These are phyloP conservation scores for Coemansia reversa DNA, from an alignment of 192 early-diverging fungal genomes.

Conservation along the genomic window DNA sequence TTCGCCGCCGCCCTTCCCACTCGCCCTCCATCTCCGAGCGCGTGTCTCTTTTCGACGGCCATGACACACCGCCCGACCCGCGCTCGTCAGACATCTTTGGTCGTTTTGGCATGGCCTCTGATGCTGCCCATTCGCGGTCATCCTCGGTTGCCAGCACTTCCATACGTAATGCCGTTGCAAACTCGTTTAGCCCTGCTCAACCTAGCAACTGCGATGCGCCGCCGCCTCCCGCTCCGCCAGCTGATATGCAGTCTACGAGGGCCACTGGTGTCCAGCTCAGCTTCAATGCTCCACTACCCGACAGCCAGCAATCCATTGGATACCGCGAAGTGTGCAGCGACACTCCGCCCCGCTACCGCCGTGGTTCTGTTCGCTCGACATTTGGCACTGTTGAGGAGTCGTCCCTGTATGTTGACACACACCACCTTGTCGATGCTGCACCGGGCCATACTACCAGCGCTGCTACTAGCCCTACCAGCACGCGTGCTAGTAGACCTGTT, in stretches of 20 bases:
- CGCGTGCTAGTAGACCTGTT: slow-evolving; percentile 1
- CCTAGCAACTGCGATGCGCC: slow-evolving; percentile 15
- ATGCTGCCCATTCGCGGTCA: slow-evolving; percentile 36
- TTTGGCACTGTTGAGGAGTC: slow-evolving; percentile 17
- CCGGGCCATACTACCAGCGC: slow-evolving; percentile 15
- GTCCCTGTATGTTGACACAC: slow-evolving; percentile 11
- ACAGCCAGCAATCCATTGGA: neutral
- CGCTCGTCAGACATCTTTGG: slow-evolving; percentile 39
- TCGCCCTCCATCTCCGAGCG: slow-evolving; percentile 51
- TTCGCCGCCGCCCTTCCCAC: slow-evolving; percentile 43
- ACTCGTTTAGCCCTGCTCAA: slow-evolving; percentile 7
- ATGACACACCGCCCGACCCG: slow-evolving; percentile 30
- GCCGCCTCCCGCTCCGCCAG: slow-evolving; percentile 4
- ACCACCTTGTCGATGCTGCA: neutral
- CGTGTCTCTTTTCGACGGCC: slow-evolving; percentile 45
- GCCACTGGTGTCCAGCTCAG: slow-evolving; percentile 33
- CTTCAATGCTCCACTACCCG: slow-evolving; percentile 4
- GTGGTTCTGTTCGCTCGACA: slow-evolving; percentile 34
- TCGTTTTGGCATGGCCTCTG: slow-evolving; percentile 39
- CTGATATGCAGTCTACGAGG: slow-evolving; percentile 29
- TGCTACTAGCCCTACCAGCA: slow-evolving; percentile 21
- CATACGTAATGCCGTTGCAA: neutral
- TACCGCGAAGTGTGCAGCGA: slow-evolving; percentile 43
- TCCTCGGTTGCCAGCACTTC: slow-evolving; percentile 23
- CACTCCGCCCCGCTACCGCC: slow-evolving; percentile 14